Evolutionary conservation across 768 basidiomycete species (phyloP), one percentile per base, ranked within the genome.

Genomic region (Rhodotorula diobovata): DNA sequence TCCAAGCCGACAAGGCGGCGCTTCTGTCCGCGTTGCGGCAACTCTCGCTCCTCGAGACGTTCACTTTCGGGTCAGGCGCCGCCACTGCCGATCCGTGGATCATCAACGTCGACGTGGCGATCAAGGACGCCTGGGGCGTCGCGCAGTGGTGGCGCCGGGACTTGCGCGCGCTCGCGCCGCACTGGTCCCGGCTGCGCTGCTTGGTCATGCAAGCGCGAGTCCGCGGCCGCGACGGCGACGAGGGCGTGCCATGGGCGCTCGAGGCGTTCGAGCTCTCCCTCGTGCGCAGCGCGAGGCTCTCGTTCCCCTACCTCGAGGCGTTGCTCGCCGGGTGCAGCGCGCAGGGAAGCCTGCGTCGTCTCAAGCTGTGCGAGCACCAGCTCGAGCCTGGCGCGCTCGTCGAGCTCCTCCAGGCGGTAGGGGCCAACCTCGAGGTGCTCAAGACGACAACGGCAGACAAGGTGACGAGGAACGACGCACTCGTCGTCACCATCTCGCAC

Each of bases 321-420:
- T 30, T 66, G 14, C 35, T 70, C 18, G 20, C 28, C 51, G 55
- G 15, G 2, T 23, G 14, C 21, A 28, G 23, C 11, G 5, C 7
- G 3, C 11, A 34, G 1, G 37, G 37, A 3, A 32, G 43, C 35
- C 59, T 70, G 6, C 59, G 59, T 14, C n/a, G n/a, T 4, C 59
- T 70, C 43, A 20, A 25, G 1, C 25, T 70, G 4, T 55, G 60
- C 35, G 69, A 70, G 46, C 69, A 70, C 39, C 69, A 66, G 43
- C 46, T 70, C 35, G 16, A 46, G 14, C 51, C 51, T 2, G n/a
- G 23, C 11, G 60, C 54, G 15, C 53, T 70, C 34, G 34, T 56
- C 18, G 53, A 3, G 16, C 25, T 70, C 50, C 0, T 71, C 16
- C n/a, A 57, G 14, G 39, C 46, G 21, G 62, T 45, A 39, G 70